Base-by-base conservation (phyloP, 2,329 filamentous ascomycete species). In the Magnaporthiopsis poae region DNA sequence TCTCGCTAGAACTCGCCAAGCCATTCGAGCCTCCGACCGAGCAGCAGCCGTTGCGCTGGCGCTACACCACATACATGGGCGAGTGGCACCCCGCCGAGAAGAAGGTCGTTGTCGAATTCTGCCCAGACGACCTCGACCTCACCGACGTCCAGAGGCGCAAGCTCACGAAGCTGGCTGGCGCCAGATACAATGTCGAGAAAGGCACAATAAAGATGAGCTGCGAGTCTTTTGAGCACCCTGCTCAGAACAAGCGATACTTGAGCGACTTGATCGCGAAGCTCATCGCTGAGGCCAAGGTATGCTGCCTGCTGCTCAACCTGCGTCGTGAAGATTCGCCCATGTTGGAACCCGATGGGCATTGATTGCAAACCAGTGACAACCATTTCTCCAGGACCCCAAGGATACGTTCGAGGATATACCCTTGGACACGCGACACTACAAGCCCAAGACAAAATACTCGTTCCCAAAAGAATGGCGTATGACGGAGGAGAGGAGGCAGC, bases 211-310 rank as follows among this genome's bases (percentile, higher is more conserved):
- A 91, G 79, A 96, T 99, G 84, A 92, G 90, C 75, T 91, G 90
- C 79, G 95, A 98, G 77, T 88, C 88, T 75, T 96, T 90, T 76
- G 87, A 91, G 74, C 90, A 93, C 66, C 90, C 92, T 74, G 91
- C 93, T 25, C 93, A 98, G 80, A 99, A 99, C 81, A 99, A 98
- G 83, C 88, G 91, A n/a, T 95, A 95, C 76, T 83, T 99, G 29
- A 89, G 87, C 65, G 91, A 96, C 72, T 78, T 92, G 63, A 85
- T 98, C 64, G 82, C 89, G 69, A 85, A 82, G 64, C 80, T 99
- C 70, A 79, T 99, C 68, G 81, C 80, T 8, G 88, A 91, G 74
- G 92, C 93, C 67, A 90, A 88, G 80, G 85, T 85, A 77, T 31
- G 31, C 31, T 62, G 77, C 68, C 68, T 67, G 0, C 7, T n/a